Percentiles rank a stretch among this genome's conserved stretches.
phyloP scores from a whole-genome alignment of 164 flowering plant genomes.

The Umbilicus rupestris region DNA sequence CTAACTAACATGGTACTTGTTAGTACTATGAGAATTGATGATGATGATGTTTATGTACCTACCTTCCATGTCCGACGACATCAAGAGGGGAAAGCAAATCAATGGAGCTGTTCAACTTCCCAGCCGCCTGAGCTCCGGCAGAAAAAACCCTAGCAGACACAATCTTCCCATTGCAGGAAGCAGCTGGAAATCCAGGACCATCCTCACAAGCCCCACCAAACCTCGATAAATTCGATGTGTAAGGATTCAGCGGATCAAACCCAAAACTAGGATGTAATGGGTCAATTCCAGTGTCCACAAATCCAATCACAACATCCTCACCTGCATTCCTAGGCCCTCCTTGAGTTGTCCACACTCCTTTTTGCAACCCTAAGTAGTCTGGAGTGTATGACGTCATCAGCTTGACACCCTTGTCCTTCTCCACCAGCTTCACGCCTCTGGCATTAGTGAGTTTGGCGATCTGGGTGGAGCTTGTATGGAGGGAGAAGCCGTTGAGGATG shows the following conservation, averaged over 20 bases:
- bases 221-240: conserved; percentile 20
- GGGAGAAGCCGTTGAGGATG: conserved; percentile 70
- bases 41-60: not conserved
- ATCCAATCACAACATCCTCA: conserved; percentile 78
- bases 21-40: not conserved
- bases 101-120: conserved; percentile 42
- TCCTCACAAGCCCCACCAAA: conserved; percentile 65
- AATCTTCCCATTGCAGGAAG: conserved; percentile 86
- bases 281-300: conserved; percentile 77
- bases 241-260: conserved; percentile 34
- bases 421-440: conserved; percentile 49
- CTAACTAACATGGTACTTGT: not conserved
- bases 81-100: conserved; percentile 88
- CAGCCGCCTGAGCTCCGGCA: conserved; percentile 62
- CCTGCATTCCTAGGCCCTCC: conserved; percentile 70
- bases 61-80: conserved; percentile 96
- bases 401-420: conserved; percentile 69
- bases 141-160: conserved; percentile 76
- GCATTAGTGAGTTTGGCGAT: conserved; percentile 43
- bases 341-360: conserved; percentile 43
- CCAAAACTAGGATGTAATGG: conserved; percentile 83
- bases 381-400: conserved; percentile 87
- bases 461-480: conserved; percentile 70
- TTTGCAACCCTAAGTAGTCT: conserved; percentile 49
- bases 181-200: conserved; percentile 54